Evolutionary conservation across 2,329 filamentous ascomycete species (phyloP).

Genomic region (Remersonia thermophila): DNA sequence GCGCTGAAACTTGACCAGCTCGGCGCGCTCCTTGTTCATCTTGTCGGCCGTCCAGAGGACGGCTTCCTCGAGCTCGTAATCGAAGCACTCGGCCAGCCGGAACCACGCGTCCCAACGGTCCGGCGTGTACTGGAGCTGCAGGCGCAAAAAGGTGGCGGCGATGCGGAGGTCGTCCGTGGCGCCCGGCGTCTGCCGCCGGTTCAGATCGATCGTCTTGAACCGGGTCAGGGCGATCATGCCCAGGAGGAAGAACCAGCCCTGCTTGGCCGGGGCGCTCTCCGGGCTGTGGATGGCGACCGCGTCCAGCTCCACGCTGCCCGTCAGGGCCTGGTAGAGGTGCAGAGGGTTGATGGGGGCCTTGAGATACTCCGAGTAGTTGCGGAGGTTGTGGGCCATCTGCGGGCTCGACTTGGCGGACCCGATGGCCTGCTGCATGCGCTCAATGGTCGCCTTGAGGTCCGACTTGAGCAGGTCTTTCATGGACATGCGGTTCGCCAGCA

Average conservation of each 20-base stretch:
- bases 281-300: slow-evolving; percentile 55
- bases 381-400: slow-evolving; percentile 75
- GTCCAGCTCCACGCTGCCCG: slow-evolving; percentile 63
- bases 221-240: slow-evolving; percentile 81
- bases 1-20: slow-evolving; percentile 64
- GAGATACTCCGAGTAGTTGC: slow-evolving; percentile 68
- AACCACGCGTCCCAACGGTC: slow-evolving; percentile 89
- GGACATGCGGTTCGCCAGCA: slow-evolving; percentile 68
- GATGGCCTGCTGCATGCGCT: slow-evolving; percentile 82
- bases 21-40: slow-evolving; percentile 69
- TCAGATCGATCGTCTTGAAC: slow-evolving; percentile 59
- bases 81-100: slow-evolving; percentile 72
- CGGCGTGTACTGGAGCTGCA: slow-evolving; percentile 71
- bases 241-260: slow-evolving; percentile 86
- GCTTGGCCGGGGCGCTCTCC: slow-evolving; percentile 61
- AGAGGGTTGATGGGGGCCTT: slow-evolving; percentile 75
- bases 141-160: slow-evolving; percentile 64
- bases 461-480: slow-evolving; percentile 88
- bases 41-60: slow-evolving; percentile 86
- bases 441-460: slow-evolving; percentile 78
- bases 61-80: slow-evolving; percentile 76
- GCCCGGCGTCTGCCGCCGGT: slow-evolving; percentile 62
- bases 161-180: slow-evolving; percentile 76
- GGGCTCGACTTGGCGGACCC: slow-evolving; percentile 66
- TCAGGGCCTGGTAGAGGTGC: slow-evolving; percentile 66